Conservation (phyloP, 2,329 filamentous ascomycete species). For the Colletotrichum brevisporum region DNA sequence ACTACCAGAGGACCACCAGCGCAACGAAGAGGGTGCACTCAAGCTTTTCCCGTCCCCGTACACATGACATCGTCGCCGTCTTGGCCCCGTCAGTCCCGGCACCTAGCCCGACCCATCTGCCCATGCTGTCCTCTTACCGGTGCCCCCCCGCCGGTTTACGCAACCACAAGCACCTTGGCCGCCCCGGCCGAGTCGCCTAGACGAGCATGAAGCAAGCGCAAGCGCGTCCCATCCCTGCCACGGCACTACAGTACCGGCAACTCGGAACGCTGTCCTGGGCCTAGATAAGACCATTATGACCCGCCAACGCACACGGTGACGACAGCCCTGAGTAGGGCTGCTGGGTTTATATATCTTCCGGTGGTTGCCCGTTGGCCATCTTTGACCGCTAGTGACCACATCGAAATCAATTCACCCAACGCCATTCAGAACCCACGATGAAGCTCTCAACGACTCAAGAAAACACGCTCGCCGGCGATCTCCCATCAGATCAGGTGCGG, state of each 20-base stretch:
- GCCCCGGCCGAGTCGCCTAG: conserved; percentile 8
- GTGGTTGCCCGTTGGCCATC: not conserved
- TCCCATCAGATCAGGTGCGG: conserved; percentile 30
- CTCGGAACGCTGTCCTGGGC: conserved; percentile 20
- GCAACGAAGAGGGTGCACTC: not conserved
- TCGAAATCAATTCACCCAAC: not conserved
- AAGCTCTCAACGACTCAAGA: conserved; percentile 23
- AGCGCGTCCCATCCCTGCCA: conserved; percentile 5
- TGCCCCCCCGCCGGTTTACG: conserved; percentile 21
- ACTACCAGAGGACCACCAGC: not conserved
- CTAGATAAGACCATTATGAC: conserved; percentile 24
- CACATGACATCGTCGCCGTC: conserved; percentile 35
- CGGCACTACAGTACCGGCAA: conserved; percentile 20
- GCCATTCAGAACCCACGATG: conserved; percentile 2
- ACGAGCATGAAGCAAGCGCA: conserved; percentile 22
- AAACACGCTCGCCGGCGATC: conserved; percentile 21
- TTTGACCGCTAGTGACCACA: not conserved
- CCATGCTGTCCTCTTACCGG: conserved; percentile 5
- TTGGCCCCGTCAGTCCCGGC: conserved; percentile 33
- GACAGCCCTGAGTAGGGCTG: conserved; percentile 15
- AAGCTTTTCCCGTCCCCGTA: conserved; percentile 35
- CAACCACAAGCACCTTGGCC: conserved; percentile 20
- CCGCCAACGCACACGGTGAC: conserved; percentile 25
- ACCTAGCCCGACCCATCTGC: conserved; percentile 16
- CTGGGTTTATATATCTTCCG: conserved; percentile 19